Conservation (phyloP, 129 eudicot genomes). For the Scalesia atractyloides region DNA sequence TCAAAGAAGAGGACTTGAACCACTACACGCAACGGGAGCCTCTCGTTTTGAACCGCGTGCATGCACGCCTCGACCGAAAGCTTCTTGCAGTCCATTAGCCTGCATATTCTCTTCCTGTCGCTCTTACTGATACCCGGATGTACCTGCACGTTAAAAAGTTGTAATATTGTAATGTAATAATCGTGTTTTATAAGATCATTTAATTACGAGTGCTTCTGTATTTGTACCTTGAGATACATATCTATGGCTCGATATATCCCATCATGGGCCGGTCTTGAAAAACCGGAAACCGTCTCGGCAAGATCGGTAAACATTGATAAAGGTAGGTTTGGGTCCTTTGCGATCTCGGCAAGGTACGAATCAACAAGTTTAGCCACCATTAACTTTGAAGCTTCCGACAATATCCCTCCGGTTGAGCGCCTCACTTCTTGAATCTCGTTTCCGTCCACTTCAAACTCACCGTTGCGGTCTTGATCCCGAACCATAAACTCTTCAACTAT, state of each 20-base stretch:
- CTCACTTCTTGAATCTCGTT: constrained; percentile 3
- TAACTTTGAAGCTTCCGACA: constrained; percentile 19
- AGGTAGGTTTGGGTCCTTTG: constrained; percentile 6
- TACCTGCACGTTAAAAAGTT: not conserved
- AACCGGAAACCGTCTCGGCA: not conserved
- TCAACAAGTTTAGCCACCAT: constrained; percentile 16
- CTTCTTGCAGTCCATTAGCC: constrained; percentile 14
- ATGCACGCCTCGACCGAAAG: constrained; percentile 12
- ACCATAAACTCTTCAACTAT: constrained; percentile 55
- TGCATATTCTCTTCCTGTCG: constrained; percentile 9
- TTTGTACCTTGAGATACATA: constrained; percentile 2
- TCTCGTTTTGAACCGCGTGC: constrained; percentile 16
- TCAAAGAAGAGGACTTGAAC: constrained; percentile 15
- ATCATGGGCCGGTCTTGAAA: constrained; percentile 13
- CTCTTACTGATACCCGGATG: constrained; percentile 12
- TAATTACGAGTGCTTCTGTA: not conserved
- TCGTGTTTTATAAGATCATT: not conserved
- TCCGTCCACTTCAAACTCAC: constrained; percentile 1
- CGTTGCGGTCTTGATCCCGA: constrained; percentile 32
- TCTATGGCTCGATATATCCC: constrained; percentile 15
- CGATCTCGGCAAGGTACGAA: constrained; percentile 10
- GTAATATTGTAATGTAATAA: not conserved
- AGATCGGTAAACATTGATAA: constrained; percentile 6
- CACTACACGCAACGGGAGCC: constrained; percentile 14
- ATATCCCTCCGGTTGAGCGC: constrained; percentile 11